Percentiles rank a stretch among this genome's conserved stretches.
Conservation (phyloP, 1,139 yeast genomes). For the Geotrichum restrictum region DNA sequence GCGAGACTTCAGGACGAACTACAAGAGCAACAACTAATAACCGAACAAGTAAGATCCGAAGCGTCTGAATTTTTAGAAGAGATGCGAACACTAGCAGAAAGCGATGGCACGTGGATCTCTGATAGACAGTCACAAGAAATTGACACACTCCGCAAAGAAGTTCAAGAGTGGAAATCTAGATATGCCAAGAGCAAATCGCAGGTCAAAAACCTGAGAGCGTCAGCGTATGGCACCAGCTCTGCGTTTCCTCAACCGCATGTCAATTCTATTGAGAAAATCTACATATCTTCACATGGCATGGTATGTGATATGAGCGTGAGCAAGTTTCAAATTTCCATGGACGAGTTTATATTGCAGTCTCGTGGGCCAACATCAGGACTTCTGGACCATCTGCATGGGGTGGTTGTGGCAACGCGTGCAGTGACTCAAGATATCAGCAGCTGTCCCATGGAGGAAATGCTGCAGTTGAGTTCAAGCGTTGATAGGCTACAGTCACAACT, state of each 20-base stretch:
- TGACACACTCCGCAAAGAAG: constrained; percentile 36
- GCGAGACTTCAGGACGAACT: constrained; percentile 30
- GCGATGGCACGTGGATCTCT: constrained; percentile 29
- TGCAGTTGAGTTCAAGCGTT: constrained; percentile 4
- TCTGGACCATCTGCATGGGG: constrained; percentile 35
- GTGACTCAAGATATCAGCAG: constrained; percentile 41
- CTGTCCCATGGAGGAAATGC: constrained; percentile 30
- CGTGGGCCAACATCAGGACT: constrained; percentile 26
- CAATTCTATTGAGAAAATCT: constrained; percentile 9
- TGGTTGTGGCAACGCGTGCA: constrained; percentile 38
- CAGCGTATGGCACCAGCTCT: constrained; percentile 27
- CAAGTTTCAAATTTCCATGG: constrained; percentile 36
- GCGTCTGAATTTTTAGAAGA: constrained; percentile 42
- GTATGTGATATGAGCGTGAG: constrained; percentile 31
- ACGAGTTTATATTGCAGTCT: constrained; percentile 35
- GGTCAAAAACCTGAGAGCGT: constrained; percentile 32
- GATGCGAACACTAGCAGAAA: constrained; percentile 40
- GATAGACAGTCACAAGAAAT: constrained; percentile 32
- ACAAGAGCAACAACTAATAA: constrained; percentile 38
- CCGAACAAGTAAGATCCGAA: constrained; percentile 42
- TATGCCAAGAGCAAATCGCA: constrained; percentile 36
- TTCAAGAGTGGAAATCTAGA: constrained; percentile 39
- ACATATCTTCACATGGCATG: constrained; percentile 26
- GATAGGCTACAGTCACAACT: constrained; percentile 29
- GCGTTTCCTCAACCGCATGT: constrained; percentile 11